Percentiles rank a stretch among this genome's conserved stretches.
Conservation (phyloP, 78 protist genomes). For the Protostelium mycophagum region DNA sequence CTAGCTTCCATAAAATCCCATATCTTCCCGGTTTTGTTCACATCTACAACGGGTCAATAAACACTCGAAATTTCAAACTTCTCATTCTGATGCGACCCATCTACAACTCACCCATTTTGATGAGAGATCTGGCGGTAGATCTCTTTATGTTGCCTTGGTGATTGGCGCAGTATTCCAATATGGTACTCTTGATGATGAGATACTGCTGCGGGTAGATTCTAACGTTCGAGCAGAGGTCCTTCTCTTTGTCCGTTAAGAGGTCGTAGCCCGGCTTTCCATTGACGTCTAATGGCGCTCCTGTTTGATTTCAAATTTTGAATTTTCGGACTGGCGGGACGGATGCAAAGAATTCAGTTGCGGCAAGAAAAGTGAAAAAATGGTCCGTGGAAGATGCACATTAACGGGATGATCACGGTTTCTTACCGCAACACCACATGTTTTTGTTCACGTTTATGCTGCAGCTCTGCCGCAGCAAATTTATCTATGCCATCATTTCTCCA, state of each 20-base stretch:
- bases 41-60: not conserved
- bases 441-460: too few species aligned
- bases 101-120: not conserved
- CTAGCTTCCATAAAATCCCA: not conserved
- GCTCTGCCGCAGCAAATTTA: too few species aligned
- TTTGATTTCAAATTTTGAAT: too few species aligned
- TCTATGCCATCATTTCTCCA: too few species aligned
- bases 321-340: too few species aligned
- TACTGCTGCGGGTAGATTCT: slow-evolving; percentile 53
- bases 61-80: not conserved
- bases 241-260: slow-evolving; percentile 31
- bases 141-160: not conserved
- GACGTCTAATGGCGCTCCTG: not conserved
- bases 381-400: too few species aligned
- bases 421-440: too few species aligned
- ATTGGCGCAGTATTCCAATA: not conserved
- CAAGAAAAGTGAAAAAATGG: too few species aligned
- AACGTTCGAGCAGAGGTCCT: slow-evolving; percentile 27
- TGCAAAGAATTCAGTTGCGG: too few species aligned
- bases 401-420: too few species aligned
- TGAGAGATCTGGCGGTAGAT: slow-evolving; percentile 1
- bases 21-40: not conserved
- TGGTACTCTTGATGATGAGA: slow-evolving; percentile 13
- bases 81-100: too few species aligned
- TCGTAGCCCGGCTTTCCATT: slow-evolving; percentile 22